These are phyloP conservation scores for Evernia prunastri DNA, from an alignment of 495 filamentous ascomycete species.

Conservation along the genomic window DNA sequence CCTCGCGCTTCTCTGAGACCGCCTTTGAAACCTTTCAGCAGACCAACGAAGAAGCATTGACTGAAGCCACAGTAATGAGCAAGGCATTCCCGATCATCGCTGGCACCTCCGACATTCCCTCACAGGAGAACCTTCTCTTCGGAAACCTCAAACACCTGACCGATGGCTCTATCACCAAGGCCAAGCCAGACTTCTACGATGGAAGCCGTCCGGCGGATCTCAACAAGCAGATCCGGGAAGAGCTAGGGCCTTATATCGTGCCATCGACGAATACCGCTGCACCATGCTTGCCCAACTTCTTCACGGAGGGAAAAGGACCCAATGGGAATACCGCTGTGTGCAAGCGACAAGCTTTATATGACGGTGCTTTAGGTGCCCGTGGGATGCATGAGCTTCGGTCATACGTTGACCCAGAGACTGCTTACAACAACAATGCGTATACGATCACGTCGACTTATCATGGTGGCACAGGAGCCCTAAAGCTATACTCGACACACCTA, in stretches of 20 bases:
- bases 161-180: constrained; percentile 27
- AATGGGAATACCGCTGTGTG: no score
- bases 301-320: no score
- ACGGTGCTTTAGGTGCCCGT: no score
- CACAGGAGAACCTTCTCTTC: background rate
- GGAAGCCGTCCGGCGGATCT: constrained; percentile 33
- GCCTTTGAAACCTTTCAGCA: no score
- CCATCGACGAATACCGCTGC: constrained; percentile 7
- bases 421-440: no score
- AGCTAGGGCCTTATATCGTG: no score
- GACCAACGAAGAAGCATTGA: constrained; percentile 19
- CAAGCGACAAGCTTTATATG: no score
- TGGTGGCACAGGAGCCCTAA: no score
- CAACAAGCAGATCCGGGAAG: background rate
- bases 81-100: constrained; percentile 10
- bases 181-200: constrained; percentile 37
- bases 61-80: background rate
- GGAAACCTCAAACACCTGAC: constrained; percentile 6
- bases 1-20: no score
- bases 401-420: background rate
- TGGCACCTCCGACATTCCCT: background rate
- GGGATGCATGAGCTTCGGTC: no score
- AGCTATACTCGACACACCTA: no score
- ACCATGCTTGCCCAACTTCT: constrained; percentile 10
- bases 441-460: no score